Evolutionary conservation across 169 alveolate species (phyloP).

Genomic region (Plasmodium sp.): DNA sequence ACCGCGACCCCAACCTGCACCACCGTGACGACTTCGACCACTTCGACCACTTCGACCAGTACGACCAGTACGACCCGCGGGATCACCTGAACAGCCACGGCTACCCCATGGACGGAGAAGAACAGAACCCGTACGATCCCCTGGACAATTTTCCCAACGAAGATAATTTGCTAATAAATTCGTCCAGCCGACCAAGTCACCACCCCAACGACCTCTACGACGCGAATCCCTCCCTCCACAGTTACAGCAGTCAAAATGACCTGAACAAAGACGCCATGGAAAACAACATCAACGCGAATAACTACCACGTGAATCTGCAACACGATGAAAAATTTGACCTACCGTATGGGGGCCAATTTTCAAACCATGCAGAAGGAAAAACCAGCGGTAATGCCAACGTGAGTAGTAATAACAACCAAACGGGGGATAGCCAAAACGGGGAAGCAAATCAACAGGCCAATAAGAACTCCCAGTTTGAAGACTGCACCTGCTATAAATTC

Average conservation of each 20-base stretch:
- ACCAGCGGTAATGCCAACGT: neutral
- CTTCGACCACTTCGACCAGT: too few relatives aligned
- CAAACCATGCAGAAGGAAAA: neutral
- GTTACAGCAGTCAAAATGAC: slow-evolving; percentile 1
- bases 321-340: neutral
- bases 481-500: slow-evolving; percentile 57
- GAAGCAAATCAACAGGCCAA: slow-evolving; percentile 6
- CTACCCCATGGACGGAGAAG: neutral
- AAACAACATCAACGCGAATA: neutral
- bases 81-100: neutral
- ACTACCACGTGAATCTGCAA: neutral
- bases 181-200: neutral
- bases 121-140: neutral
- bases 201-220: slow-evolving; percentile 2
- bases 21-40: neutral
- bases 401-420: neutral
- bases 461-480: slow-evolving; percentile 18
- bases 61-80: neutral
- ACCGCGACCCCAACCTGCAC: neutral
- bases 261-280: neutral
- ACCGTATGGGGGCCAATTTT: neutral
- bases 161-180: neutral
- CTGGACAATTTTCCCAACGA: neutral
- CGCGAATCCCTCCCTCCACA: neutral
- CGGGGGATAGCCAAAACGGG: neutral